Base-by-base conservation (phyloP, 306 rosid genomes). In the Sicyos baderoa region DNA sequence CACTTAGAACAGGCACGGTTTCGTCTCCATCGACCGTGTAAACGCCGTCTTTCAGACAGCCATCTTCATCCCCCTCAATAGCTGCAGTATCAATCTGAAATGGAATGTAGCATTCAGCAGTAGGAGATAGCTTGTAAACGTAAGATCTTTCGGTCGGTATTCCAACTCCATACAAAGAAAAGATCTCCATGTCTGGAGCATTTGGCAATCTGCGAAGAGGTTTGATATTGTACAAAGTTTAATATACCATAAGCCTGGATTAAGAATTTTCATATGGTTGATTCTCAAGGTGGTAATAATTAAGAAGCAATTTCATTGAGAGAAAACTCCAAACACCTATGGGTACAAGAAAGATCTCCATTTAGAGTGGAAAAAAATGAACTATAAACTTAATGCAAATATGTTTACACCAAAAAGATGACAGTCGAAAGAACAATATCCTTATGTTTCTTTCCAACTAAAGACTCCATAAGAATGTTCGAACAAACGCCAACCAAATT, bases 161-260 rank as follows among this genome's bases (percentile, higher is more conserved):
- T 66, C 97, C 97, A 54, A 90, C 95, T 74, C 95, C 97, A 79
- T 90, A 90, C 69, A 90, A 68, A 14, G 95, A 87, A 76, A 81
- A 84, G 71, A 90, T 84, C 82, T 90, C 97, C 91, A 88, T 86
- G 72, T 87, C 89, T 16, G 91, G 97, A 74, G 95, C 97, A 79
- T 86, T 83, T 42, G 97, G 97, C 65, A 90, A 76, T 65, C 97
- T 90, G 90, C 79, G 78, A 15, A 54, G 14, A 17, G 12, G 50
- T 49, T 37, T 22, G 13, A 37, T 27, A 19, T 18, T 4, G 47
- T 27, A 29, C n/a, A 29, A 51, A 69, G 61, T 17, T 62, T 40
- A 62, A 37, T 62, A 62, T 4, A 35, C 4, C 67, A 60, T 35
- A 7, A 32, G 44, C 13, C 14, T 44, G 22, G 42, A 67, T 35